Base-by-base conservation (phyloP, 108 stramenopile species). In the Pelagomonas calceolata region DNA sequence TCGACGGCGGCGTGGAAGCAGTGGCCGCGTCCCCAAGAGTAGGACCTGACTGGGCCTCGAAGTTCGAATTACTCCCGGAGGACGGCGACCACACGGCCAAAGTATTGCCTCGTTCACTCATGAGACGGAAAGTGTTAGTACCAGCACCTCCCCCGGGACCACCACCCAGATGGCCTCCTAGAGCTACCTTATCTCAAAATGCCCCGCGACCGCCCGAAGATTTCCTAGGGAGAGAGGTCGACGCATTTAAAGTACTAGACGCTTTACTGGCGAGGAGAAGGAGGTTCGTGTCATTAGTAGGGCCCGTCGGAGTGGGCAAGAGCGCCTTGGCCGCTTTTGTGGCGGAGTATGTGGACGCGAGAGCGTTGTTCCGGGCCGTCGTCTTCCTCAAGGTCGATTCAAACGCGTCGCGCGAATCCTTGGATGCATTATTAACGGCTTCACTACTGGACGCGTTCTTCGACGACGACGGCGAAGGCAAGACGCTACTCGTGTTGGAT, bases 1-100 rank as follows among this genome's bases (percentile, higher is more conserved):
- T 95, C 73, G 89, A 91, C 14, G 85, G 87, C 32, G 95, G 89
- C 21, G 81, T 84, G 63, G 84, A 89, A 66, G 89, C 89, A 32
- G 91, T 92, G n/a, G 70, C 77, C 16, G 84, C 81, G 46, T 85
- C 84, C 21, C 89, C 91, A 31, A 81, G 85, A 36, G 85, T 93
- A 16, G 80, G 71, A n/a, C n/a, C n/a, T n/a, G 76, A 85, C 67
- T 64, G 85, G 10, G 84, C 46, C 18, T 30, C 51, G 30, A 91
- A 94, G 75, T 92, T 94, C 67, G 66, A 89, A 0, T 78, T 94
- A 70, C 75, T 94, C 32, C 93, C 91, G 7, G 76, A 82, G 68
- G 86, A 80, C 66, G 92, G 88, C 26, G 78, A 94, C 72, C 92
- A 94, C 76, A 74, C 92, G 66, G 88, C 88, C 0, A 80, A 79